Percentiles rank a stretch among this genome's conserved stretches.
Evolutionary conservation across 116 monocot genomes (phyloP).

Genomic region (Cymodocea nodosa): DNA sequence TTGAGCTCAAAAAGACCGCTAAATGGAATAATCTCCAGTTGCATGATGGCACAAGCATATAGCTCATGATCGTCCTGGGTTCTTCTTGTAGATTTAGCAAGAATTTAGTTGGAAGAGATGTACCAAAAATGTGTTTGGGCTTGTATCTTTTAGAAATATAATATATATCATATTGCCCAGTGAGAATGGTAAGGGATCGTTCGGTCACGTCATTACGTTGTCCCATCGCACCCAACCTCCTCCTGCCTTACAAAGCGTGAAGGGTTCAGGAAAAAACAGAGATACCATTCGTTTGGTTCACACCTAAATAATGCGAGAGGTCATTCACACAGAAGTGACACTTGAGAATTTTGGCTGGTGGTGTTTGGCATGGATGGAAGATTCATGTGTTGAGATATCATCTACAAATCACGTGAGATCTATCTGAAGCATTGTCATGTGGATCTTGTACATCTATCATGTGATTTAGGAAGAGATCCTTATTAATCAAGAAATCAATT

Average conservation of each 20-base stretch:
- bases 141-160: not conserved
- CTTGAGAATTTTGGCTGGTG: too few relatives aligned
- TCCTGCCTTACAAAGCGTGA: not conserved
- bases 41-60: not conserved
- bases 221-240: not conserved
- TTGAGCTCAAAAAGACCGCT: too few relatives aligned
- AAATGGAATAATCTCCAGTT: too few relatives aligned
- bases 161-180: not conserved
- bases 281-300: not conserved
- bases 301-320: not conserved
- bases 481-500: too few relatives aligned
- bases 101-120: not conserved
- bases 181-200: not conserved
- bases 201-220: not conserved
- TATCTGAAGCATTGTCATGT: too few relatives aligned
- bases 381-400: too few relatives aligned
- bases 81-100: not conserved
- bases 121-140: not conserved
- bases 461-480: too few relatives aligned
- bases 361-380: too few relatives aligned
- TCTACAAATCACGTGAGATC: too few relatives aligned
- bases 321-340: not conserved
- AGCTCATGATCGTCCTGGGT: not conserved
- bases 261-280: not conserved
- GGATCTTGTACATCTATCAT: too few relatives aligned